Conservation (phyloP, 345 rosid species). For the Acer yangbiense region DNA sequence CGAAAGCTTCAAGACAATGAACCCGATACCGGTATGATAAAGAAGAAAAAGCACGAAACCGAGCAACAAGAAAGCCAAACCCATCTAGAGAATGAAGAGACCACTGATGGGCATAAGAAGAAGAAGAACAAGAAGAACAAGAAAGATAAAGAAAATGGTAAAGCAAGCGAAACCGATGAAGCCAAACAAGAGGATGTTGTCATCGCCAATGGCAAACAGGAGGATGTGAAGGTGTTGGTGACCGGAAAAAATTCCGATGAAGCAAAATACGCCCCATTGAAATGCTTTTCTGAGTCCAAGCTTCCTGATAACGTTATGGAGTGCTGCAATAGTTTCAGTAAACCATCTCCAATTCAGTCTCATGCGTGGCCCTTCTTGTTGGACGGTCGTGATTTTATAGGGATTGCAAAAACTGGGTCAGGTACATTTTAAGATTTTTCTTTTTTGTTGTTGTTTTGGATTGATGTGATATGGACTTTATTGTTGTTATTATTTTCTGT, state of each 20-base stretch:
- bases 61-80: slow-evolving; percentile 14
- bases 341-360: slow-evolving; percentile 91
- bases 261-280: slow-evolving; percentile 60
- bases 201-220: slow-evolving; percentile 21
- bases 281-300: slow-evolving; percentile 53
- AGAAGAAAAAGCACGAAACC: slow-evolving; percentile 44
- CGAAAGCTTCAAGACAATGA: slow-evolving; percentile 29
- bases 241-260: slow-evolving; percentile 64
- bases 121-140: slow-evolving; percentile 34
- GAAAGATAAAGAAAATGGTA: slow-evolving; percentile 26
- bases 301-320: slow-evolving; percentile 68
- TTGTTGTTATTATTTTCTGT: not conserved
- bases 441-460: not conserved
- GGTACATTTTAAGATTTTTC: slow-evolving; percentile 39
- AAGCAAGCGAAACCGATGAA: slow-evolving; percentile 18
- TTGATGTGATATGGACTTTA: not conserved
- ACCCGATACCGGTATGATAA: slow-evolving; percentile 30
- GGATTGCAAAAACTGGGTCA: slow-evolving; percentile 97
- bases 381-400: slow-evolving; percentile 89
- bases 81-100: slow-evolving; percentile 20
- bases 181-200: slow-evolving; percentile 23
- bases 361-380: slow-evolving; percentile 92
- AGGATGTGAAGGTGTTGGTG: slow-evolving; percentile 51
- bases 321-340: slow-evolving; percentile 75
- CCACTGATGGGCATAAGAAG: slow-evolving; percentile 10